Evolutionary conservation across 306 rosid species (phyloP), one percentile per base, ranked within the genome.

Genomic region (Delonix regia): DNA sequence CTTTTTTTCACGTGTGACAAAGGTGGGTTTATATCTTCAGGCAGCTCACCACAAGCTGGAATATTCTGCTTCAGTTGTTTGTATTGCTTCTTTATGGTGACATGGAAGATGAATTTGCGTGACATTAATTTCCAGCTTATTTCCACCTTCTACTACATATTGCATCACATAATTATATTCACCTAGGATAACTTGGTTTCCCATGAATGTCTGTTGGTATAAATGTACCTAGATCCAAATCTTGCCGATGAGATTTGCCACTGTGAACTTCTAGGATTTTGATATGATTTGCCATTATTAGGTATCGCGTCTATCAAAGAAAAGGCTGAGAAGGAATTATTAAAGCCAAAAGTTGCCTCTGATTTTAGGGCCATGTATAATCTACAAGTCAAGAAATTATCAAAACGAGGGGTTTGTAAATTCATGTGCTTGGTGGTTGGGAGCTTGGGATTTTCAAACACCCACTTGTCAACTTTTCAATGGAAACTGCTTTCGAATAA

Each of bases 241-340:
- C 67, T 78, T 66, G 63, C 42, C 70, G 80, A 80, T 80, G 81
- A 85, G 97, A 88, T 89, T 76, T 85, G 83, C 80, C 90, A 81
- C 86, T 77, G 57, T 70, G 16, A 85, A 47, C 33, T 74, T 75
- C 53, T 75, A 21, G 76, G 78, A 78, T 38, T 79, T 82, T 78
- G 78, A 75, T 63, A 51, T 49, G 25, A 76, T 76, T 80, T 78
- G 73, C 25, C 53, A 81, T 88, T 81, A 76, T 76, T 73, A 44
- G 74, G n/a, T 70, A 33, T 71, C 13, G 0, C 64, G 71, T 44
- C 79, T 48, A 36, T 60, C 51, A 21, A 39, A 42, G 28, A 69
- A 61, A 85, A 81, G 69, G 81, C 79, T 81, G 15, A 65, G 14
- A 78, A 76, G 0, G 49, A 78, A 83, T 83, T 61, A 85, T 83